Evolutionary conservation across 257 asterid genomes (phyloP), one percentile per base, ranked within the genome.

Genomic region (Plantago major): DNA sequence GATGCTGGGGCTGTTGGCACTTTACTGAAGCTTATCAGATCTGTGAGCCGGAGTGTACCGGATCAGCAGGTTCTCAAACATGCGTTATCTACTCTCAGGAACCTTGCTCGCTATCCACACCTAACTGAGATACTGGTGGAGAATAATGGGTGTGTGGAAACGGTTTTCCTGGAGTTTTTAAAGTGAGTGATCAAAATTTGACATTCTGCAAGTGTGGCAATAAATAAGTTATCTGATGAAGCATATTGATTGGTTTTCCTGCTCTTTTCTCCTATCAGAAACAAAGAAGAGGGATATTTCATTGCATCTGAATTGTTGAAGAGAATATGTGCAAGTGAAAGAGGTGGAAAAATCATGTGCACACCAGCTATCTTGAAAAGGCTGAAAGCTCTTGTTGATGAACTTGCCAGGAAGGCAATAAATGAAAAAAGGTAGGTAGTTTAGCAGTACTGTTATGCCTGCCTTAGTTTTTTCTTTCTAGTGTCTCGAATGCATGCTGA

Each of bases 31-130:
- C 66, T 81, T 60, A 79, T 93, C 55, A 79, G 82, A 49, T 93
- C 99, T 19, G 84, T 93, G 22, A 93, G 97, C 80, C 78, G 96
- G 26, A 93, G 99, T 75, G 78, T 87, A 66, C 99, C 99, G 1
- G 99, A 93, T 76, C 99, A 93, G 46, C 90, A 89, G 78, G 80
- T 93, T 60, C 81, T 89, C 7, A 93, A 89, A 72, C 95, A 85
- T 65, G 88, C 95, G 44, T 78, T 93, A 46, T 87, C 95, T 33
- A 93, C 97, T 64, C 94, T 93, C 15, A 71, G 91, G 80, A 93
- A 89, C 67, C 95, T 93, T 50, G 81, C 99, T 33, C 84, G 87
- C 22, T 85, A 83, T 73, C 94, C 96, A 42, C 84, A 79, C 66
- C 80, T 87, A 59, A 66, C 75, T 8, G 67, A 73, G 40, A 72